Evolutionary conservation across 2,329 filamentous ascomycete species (phyloP).

Genomic region (Fonsecaea erecta): DNA sequence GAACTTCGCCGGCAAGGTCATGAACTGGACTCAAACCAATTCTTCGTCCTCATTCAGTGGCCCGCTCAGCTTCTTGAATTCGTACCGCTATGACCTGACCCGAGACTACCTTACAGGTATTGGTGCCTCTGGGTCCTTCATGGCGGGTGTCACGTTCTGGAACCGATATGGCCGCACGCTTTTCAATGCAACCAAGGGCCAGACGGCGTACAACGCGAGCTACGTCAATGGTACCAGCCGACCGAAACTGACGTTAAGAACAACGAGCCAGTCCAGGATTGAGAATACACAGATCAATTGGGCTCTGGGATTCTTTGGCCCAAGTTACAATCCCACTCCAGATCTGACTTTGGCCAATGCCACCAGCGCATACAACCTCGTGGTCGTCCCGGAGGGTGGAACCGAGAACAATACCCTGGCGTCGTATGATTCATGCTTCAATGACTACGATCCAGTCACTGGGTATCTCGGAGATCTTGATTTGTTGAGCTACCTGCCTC

Average conservation of each 20-base stretch:
- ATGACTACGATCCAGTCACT: conserved; percentile 41
- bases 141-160: conserved; percentile 58
- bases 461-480: conserved; percentile 48
- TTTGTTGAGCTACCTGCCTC: conserved; percentile 49
- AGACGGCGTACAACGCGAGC: conserved; percentile 54
- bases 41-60: conserved; percentile 48
- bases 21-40: conserved; percentile 50
- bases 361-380: conserved; percentile 50
- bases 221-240: conserved; percentile 54
- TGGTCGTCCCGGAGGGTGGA: conserved; percentile 57
- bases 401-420: conserved; percentile 60
- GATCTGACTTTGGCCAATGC: conserved; percentile 47
- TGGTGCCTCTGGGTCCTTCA: conserved; percentile 58
- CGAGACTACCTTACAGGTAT: conserved; percentile 54
- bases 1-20: conserved; percentile 55
- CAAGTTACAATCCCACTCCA: conserved; percentile 45
- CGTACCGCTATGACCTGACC: conserved; percentile 55
- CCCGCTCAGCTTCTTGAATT: conserved; percentile 59
- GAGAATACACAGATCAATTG: conserved; percentile 60
- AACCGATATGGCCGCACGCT: conserved; percentile 59
- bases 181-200: conserved; percentile 55
- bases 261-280: conserved; percentile 60
- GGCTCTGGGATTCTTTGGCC: conserved; percentile 59
- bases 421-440: conserved; percentile 56
- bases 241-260: conserved; percentile 57